Evolutionary conservation across 108 stramenopile species (phyloP), one percentile per base, ranked within the genome.

Genomic region (Thalassiosira profunda): DNA sequence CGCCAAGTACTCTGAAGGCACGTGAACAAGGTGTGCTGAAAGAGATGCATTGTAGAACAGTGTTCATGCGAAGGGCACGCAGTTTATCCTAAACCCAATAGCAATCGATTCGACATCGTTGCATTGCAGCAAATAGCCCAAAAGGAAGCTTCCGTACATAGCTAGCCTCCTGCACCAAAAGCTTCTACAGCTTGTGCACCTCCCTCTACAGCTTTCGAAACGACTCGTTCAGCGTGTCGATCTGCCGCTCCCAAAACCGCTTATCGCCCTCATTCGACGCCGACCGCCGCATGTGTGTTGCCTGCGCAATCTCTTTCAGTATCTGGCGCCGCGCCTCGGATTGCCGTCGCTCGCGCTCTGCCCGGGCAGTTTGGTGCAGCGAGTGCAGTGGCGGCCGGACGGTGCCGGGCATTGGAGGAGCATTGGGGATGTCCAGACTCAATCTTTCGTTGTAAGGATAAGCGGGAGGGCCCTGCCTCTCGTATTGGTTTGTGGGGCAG

Each of bases 171-270:
- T 29, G 12, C 28, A 48, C 47, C 12, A 29, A 48, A 48, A 14
- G 47, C 28, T 47, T 4, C 47, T 21, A 48, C 47, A n/a, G n/a
- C 12, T 48, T 3, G 12, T 21, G 28, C 47, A 48, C 12, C 29
- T 11, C 12, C 2, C 28, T 30, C 33, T 71, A 71, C 37, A 82
- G 40, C 43, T 67, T 67, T 10, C 61, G 48, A 60, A 82, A 74
- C 5, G 48, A 59, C 36, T 55, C 63, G 40, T 77, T 82, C 42
- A 82, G 36, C 2, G 76, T 78, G 24, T 53, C 76, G 66, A 82
- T 74, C 54, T 82, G 81, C 11, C 65, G 64, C 5, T 82, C 81
- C 81, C 81, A 82, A 73, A 82, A 82, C 15, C 38, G 47, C 18
- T 66, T 55, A 57, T 82, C 81, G 25, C 29, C 30, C 0, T 67